Percentiles rank a stretch among this genome's conserved stretches.
Conservation (phyloP, 768 basidiomycete species). For the Suillus cothurnatus region DNA sequence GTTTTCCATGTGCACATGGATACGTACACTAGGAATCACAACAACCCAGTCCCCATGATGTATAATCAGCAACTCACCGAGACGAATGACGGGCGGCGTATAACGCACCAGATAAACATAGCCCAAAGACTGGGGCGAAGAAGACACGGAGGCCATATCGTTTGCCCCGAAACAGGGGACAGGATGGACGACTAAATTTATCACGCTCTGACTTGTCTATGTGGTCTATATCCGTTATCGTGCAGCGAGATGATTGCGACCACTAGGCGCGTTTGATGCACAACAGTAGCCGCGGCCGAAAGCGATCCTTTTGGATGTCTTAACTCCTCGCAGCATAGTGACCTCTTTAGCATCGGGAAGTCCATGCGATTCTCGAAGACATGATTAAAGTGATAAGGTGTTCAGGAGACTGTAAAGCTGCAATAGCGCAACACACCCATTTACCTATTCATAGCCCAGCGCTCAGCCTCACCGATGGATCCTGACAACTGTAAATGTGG, state of each 20-base stretch:
- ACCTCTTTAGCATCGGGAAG: conserved; percentile 25
- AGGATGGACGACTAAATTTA: conserved; percentile 50
- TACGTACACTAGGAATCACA: neutral
- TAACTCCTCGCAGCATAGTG: conserved; percentile 29
- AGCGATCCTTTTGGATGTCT: neutral
- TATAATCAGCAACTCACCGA: neutral
- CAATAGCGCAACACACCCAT: conserved; percentile 48
- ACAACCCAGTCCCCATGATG: neutral
- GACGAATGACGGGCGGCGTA: neutral
- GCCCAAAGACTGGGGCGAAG: conserved; percentile 38
- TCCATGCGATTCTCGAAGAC: neutral
- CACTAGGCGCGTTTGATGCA: conserved; percentile 59
- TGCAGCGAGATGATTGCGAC: neutral
- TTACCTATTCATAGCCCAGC: conserved; percentile 16
- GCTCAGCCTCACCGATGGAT: conserved; percentile 24
- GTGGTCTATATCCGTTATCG: neutral
- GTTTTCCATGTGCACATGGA: too few relatives aligned
- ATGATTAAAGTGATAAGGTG: conserved; percentile 13
- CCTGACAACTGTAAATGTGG: conserved; percentile 25
- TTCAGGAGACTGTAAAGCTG: conserved; percentile 50
- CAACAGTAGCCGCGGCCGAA: conserved; percentile 59
- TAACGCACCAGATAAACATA: conserved; percentile 49
- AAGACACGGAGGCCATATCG: conserved; percentile 60
- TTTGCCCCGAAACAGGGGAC: conserved; percentile 61
- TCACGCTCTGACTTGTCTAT: conserved; percentile 46